Percentiles rank a stretch among this genome's conserved stretches.
phyloP scores from a whole-genome alignment of 371 early-diverging fungal genomes.

The Apophysomyces ossiformis region DNA sequence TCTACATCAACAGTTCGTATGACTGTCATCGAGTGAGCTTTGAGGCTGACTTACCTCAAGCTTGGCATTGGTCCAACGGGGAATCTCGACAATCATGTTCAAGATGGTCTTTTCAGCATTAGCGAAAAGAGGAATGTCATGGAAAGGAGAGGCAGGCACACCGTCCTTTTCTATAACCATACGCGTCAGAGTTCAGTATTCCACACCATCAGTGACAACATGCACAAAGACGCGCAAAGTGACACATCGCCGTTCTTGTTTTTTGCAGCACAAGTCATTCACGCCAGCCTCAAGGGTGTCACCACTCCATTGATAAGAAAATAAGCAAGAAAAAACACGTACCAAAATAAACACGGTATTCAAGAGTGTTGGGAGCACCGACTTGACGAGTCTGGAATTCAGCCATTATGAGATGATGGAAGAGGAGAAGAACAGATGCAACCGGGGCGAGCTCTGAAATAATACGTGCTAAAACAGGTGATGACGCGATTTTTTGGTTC shows the following conservation, averaged over 20 bases:
- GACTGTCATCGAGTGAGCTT: neutral
- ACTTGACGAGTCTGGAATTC: slow-evolving; percentile 75
- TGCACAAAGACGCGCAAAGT: neutral
- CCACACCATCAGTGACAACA: neutral
- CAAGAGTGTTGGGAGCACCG: slow-evolving; percentile 87
- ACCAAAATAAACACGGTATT: slow-evolving; percentile 90
- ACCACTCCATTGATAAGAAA: neutral
- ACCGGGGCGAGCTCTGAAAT: neutral
- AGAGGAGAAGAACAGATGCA: slow-evolving; percentile 14
- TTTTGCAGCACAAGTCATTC: neutral
- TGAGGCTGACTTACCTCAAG: slow-evolving; percentile 75
- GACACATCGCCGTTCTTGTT: neutral
- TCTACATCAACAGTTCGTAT: slow-evolving; percentile 43
- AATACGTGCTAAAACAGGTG: neutral
- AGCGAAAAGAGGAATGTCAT: slow-evolving; percentile 92
- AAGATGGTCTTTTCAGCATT: slow-evolving; percentile 76
- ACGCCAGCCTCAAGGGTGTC: neutral
- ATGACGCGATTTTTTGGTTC: no score
- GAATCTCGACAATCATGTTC: slow-evolving; percentile 96
- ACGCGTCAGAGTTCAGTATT: neutral
- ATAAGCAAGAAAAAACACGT: slow-evolving; percentile 19
- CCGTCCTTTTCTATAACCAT: slow-evolving; percentile 44
- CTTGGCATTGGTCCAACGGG: slow-evolving; percentile 98
- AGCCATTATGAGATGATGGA: slow-evolving; percentile 42
- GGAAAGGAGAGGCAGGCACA: slow-evolving; percentile 86